Conservation (phyloP, 371 early-diverging fungal genomes). For the Actinomortierella ambigua region DNA sequence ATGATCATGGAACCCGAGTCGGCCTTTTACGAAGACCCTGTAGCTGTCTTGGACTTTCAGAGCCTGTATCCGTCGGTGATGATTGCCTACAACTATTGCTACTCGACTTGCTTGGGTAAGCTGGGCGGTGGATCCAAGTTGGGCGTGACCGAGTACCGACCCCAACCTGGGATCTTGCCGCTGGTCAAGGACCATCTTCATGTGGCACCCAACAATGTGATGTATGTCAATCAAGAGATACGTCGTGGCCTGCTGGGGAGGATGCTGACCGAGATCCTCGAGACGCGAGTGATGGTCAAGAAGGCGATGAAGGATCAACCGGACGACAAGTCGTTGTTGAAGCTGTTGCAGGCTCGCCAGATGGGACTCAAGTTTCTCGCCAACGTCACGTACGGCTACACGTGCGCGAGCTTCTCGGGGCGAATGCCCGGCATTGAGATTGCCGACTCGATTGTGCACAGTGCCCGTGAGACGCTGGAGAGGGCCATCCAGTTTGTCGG, state of each 20-base stretch:
- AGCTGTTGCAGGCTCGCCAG: constrained; percentile 79
- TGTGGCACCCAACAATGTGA: constrained; percentile 84
- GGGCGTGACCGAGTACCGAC: constrained; percentile 51
- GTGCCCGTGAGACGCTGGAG: constrained; percentile 84
- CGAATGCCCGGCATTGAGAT: constrained; percentile 92
- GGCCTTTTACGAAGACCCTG: constrained; percentile 78
- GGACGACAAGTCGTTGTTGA: constrained; percentile 57
- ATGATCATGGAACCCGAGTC: constrained; percentile 89
- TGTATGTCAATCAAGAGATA: constrained; percentile 79
- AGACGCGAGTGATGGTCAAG: constrained; percentile 90
- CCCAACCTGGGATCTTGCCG: constrained; percentile 51
- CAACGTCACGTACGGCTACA: constrained; percentile 93
- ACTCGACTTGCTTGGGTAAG: constrained; percentile 84
- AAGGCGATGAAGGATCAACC: constrained; percentile 77
- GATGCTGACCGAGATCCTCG: constrained; percentile 86
- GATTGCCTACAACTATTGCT: constrained; percentile 94
- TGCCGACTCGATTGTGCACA: constrained; percentile 89
- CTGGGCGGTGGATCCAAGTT: constrained; percentile 50
- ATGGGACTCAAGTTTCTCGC: constrained; percentile 86
- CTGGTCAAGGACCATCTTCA: constrained; percentile 69
- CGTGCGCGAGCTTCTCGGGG: constrained; percentile 84
- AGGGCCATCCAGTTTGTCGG: constrained; percentile 73
- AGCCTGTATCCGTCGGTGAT: constrained; percentile 92
- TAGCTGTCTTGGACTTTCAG: constrained; percentile 91
- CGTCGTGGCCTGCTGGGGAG: constrained; percentile 76